These are phyloP conservation scores for Rhodotorula sp. DNA, from an alignment of 1,284 basidiomycete genomes.

Conservation along the genomic window DNA sequence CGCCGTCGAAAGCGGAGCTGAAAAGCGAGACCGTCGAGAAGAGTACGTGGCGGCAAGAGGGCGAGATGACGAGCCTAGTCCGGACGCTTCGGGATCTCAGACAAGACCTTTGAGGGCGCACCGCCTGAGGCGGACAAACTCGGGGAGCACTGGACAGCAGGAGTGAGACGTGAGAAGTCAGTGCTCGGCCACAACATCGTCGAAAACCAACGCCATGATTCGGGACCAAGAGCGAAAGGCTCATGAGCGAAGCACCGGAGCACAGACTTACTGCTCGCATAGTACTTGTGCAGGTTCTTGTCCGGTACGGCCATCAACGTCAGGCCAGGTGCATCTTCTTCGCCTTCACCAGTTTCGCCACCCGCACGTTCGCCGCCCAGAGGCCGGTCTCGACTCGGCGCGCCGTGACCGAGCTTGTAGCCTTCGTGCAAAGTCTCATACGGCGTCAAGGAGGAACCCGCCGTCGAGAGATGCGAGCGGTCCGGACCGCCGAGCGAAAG, in stretches of 20 bases:
- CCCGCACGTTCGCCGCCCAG: too few relatives aligned
- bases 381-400: too few relatives aligned
- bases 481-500: neutral
- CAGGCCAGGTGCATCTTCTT: conserved; percentile 15
- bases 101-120: conserved; percentile 14
- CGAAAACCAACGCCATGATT: too few relatives aligned
- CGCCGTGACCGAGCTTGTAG: neutral
- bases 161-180: too few relatives aligned
- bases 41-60: neutral
- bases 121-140: conserved; percentile 13
- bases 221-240: neutral
- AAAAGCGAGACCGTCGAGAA: too few relatives aligned
- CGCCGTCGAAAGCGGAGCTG: too few relatives aligned
- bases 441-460: neutral
- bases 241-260: neutral
- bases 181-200: neutral
- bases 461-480: neutral
- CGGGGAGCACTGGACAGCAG: conserved; percentile 19
- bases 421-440: neutral
- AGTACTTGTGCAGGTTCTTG: conserved; percentile 25
- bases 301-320: conserved; percentile 28
- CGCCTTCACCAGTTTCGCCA: too few relatives aligned
- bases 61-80: too few relatives aligned
- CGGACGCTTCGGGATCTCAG: neutral
- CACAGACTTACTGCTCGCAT: conserved; percentile 21